Evolutionary conservation across 2,329 filamentous ascomycete genomes (phyloP).

Genomic region (Paradendryphiella salina): DNA sequence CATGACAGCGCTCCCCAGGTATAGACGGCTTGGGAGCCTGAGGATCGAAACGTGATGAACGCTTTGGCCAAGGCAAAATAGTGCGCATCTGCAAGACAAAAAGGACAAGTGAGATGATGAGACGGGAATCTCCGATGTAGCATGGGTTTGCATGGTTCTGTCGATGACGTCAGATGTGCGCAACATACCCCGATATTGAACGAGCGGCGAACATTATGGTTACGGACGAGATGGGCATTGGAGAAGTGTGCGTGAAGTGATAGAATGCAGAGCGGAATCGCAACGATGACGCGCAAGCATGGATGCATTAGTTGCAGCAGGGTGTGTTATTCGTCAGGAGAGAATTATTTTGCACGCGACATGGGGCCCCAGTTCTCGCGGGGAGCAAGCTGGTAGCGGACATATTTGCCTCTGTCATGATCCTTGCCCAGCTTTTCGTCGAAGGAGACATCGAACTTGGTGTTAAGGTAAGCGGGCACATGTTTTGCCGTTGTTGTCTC

Average conservation of each 20-base stretch:
- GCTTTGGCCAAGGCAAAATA: neutral
- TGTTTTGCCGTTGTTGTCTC: slow-evolving; percentile 4
- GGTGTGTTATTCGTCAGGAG: slow-evolving; percentile 1
- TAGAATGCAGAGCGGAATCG: neutral
- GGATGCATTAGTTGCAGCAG: neutral
- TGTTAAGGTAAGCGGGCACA: slow-evolving; percentile 31
- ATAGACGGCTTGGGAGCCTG: neutral
- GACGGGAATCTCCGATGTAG: neutral
- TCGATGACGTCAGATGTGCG: slow-evolving; percentile 9
- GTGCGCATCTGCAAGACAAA: neutral
- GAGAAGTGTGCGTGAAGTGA: neutral
- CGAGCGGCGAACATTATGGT: slow-evolving; percentile 3
- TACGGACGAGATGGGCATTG: slow-evolving; percentile 3
- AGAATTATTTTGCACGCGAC: slow-evolving; percentile 52
- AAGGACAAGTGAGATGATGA: neutral
- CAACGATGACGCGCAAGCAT: neutral
- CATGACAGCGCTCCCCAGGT: neutral
- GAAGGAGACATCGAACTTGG: slow-evolving; percentile 68
- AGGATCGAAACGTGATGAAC: neutral
- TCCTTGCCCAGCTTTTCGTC: slow-evolving; percentile 78
- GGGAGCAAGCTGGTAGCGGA: slow-evolving; percentile 89
- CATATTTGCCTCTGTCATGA: slow-evolving; percentile 65
- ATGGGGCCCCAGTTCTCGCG: slow-evolving; percentile 93
- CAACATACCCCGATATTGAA: slow-evolving; percentile 3
- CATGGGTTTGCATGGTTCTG: slow-evolving; percentile 1